Percentiles rank a stretch among this genome's conserved stretches.
Conservation (phyloP, 345 rosid genomes). For the Mangifera indica region DNA sequence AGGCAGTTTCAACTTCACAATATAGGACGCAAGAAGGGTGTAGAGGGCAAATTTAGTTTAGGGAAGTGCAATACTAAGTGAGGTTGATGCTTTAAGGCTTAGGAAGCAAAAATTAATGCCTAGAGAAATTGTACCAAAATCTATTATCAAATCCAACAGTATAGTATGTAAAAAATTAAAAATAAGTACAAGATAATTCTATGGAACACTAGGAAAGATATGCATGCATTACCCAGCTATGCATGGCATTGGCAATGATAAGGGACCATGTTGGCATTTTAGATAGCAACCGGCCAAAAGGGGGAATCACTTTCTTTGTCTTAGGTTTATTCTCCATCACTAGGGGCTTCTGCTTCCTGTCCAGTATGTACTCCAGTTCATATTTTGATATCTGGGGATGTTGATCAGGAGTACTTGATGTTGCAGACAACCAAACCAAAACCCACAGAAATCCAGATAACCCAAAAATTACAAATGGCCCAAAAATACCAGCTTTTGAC, state of each 20-base stretch:
- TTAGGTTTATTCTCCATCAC: conserved; percentile 39
- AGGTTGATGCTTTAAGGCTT: no score
- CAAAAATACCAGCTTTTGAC: conserved; percentile 83
- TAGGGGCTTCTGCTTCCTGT: conserved; percentile 42
- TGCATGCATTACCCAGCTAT: conserved; percentile 71
- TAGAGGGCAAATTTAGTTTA: neutral
- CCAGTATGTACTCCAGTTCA: conserved; percentile 69
- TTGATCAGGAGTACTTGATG: conserved; percentile 60
- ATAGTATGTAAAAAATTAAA: neutral
- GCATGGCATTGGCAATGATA: conserved; percentile 93
- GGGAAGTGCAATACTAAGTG: neutral
- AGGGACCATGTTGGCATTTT: conserved; percentile 94
- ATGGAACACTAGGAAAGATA: conserved; percentile 11
- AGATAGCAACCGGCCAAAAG: conserved; percentile 76
- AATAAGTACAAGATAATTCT: conserved; percentile 1
- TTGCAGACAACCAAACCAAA: conserved; percentile 92
- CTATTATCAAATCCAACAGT: neutral
- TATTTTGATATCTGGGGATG: conserved; percentile 81
- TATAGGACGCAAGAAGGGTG: neutral
- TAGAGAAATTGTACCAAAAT: neutral
- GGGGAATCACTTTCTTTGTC: conserved; percentile 58
- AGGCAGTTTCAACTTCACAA: neutral
- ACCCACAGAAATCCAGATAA: conserved; percentile 92
- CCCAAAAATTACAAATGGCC: conserved; percentile 92
- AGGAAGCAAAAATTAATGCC: neutral